phyloP scores from a whole-genome alignment of 129 eudicot species.

The Pseudognaphalium luteoalbum region DNA sequence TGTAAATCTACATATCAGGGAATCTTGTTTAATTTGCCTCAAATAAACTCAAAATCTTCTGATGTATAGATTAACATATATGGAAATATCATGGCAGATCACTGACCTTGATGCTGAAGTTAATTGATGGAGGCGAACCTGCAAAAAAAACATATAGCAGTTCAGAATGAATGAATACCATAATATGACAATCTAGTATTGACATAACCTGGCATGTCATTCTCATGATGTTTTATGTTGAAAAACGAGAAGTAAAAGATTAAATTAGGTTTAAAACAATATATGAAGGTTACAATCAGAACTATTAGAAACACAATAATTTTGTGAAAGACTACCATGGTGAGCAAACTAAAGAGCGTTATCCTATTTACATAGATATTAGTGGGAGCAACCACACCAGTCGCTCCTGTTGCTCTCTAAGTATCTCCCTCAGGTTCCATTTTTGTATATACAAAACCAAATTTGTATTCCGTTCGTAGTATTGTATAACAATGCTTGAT shows the following conservation, averaged over 20 bases:
- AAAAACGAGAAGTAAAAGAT: neutral
- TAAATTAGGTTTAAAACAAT: neutral
- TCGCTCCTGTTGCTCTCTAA: too few relatives aligned
- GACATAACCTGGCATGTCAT: neutral
- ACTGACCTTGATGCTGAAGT: slow-evolving; percentile 83
- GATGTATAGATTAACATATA: neutral
- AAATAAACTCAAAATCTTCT: too few relatives aligned
- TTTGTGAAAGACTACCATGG: neutral
- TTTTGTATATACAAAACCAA: too few relatives aligned
- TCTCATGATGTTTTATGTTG: neutral
- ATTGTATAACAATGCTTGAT: too few relatives aligned
- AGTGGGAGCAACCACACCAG: too few relatives aligned
- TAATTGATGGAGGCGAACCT: slow-evolving; percentile 87
- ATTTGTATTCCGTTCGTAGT: too few relatives aligned
- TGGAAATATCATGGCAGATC: slow-evolving; percentile 11
- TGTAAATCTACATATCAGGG: too few relatives aligned
- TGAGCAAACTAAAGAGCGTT: neutral
- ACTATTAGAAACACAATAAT: too few relatives aligned
- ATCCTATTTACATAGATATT: too few relatives aligned
- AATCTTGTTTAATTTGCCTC: too few relatives aligned
- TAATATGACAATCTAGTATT: neutral
- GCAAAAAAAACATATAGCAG: slow-evolving; percentile 21
- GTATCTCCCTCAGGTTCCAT: too few relatives aligned
- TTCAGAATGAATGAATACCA: slow-evolving; percentile 13
- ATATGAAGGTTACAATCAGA: too few relatives aligned